These are phyloP conservation scores for Pestalotiopsis sp. DNA, from an alignment of 2,329 filamentous ascomycete genomes.

Conservation along the genomic window DNA sequence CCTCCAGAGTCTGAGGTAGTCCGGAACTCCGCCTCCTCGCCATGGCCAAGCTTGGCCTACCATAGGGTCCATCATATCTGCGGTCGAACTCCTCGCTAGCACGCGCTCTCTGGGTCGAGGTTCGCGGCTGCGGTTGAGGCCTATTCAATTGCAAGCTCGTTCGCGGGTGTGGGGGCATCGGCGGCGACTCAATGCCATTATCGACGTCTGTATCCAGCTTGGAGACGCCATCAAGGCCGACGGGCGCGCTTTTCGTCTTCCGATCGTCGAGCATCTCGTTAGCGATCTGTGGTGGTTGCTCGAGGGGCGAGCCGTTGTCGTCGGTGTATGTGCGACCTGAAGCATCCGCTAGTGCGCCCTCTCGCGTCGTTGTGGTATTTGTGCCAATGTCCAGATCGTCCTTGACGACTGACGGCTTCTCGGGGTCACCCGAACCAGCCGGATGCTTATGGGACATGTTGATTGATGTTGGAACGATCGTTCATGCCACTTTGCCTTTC, in stretches of 20 bases:
- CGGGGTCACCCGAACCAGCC: background rate
- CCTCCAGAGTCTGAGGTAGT: background rate
- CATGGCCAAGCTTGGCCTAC: constrained; percentile 25
- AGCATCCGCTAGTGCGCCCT: background rate
- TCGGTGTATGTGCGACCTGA: background rate
- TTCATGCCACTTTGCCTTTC: background rate
- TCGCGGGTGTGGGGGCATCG: background rate
- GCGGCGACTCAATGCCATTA: background rate
- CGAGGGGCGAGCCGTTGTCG: background rate
- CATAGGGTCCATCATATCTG: constrained; percentile 28
- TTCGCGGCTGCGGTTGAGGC: background rate
- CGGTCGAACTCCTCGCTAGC: constrained; percentile 27
- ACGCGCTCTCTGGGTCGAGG: constrained; percentile 15
- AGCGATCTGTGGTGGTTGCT: background rate
- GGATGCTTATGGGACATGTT: constrained; percentile 1
- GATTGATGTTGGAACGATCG: background rate
- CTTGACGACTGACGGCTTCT: background rate
- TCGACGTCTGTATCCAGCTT: background rate
- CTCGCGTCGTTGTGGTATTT: background rate
- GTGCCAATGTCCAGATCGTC: constrained; percentile 1
- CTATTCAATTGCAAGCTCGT: background rate
- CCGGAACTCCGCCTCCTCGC: constrained; percentile 18
- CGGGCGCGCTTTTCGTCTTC: constrained; percentile 9
- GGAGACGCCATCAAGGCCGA: background rate
- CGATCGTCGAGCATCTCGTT: background rate